These are phyloP conservation scores for Clonostachys rosea DNA, from an alignment of 2,329 filamentous ascomycete genomes.

Conservation along the genomic window DNA sequence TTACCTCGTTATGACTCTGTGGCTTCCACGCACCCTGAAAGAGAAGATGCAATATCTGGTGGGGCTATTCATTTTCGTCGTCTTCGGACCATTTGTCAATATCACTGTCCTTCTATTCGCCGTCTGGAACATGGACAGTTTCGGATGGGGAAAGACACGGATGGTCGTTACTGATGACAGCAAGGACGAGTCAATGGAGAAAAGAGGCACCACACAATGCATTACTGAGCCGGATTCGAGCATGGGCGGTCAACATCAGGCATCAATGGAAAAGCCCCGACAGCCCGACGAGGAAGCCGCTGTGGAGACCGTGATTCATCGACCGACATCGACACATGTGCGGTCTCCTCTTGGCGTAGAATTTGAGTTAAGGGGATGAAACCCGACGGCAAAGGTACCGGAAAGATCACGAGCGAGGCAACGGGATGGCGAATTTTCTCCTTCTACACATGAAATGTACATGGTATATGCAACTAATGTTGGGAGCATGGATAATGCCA, in stretches of 20 bases:
- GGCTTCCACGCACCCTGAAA: constrained; percentile 13
- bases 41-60: constrained; percentile 11
- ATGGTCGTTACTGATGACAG: constrained; percentile 7
- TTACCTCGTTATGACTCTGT: constrained; percentile 13
- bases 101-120: constrained; percentile 16
- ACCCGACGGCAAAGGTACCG: too few species aligned
- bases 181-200: constrained; percentile 1
- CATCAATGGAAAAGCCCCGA: background rate
- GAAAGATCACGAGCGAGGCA: too few species aligned
- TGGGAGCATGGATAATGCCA: too few species aligned
- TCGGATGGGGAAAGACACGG: constrained; percentile 17
- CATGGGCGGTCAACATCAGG: too few species aligned
- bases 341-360: background rate
- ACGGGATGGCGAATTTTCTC: too few species aligned
- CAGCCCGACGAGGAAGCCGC: constrained; percentile 1
- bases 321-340: background rate
- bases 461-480: too few species aligned
- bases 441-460: too few species aligned
- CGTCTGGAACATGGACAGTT: constrained; percentile 16
- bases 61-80: constrained; percentile 11
- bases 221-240: too few species aligned
- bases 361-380: background rate
- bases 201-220: background rate
- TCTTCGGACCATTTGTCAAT: constrained; percentile 14
- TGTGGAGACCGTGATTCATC: background rate